phyloP scores from a whole-genome alignment of 2,329 filamentous ascomycete genomes.

The Paraphaeosphaeria sporulosa region DNA sequence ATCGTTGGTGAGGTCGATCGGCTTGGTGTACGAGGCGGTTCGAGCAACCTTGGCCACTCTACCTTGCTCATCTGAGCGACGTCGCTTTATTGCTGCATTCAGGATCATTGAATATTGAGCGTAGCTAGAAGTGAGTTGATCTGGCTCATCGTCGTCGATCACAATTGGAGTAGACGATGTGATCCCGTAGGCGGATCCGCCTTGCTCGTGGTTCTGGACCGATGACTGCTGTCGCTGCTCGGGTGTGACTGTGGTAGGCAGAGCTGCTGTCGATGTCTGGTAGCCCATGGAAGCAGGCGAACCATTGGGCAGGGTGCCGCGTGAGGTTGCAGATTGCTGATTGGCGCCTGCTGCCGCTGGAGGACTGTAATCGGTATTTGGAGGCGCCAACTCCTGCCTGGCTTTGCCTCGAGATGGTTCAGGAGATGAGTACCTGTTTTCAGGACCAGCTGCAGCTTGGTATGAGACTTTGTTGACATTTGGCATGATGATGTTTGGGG shows the following conservation, averaged over 20 bases:
- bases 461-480: neutral
- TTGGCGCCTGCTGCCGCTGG: neutral
- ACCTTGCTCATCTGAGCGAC: neutral
- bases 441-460: neutral
- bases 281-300: neutral
- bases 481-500: neutral
- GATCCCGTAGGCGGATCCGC: neutral
- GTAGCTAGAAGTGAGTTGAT: neutral
- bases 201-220: no score
- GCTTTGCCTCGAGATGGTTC: no score
- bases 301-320: neutral
- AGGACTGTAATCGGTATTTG: neutral
- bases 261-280: neutral
- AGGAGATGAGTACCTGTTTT: neutral
- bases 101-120: neutral
- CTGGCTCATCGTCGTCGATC: neutral
- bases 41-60: neutral
- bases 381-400: neutral
- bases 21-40: neutral
- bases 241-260: neutral
- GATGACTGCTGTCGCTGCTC: neutral
- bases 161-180: no score
- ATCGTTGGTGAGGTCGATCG: neutral
- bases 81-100: neutral
- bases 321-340: neutral